Evolutionary conservation across 1,284 basidiomycete genomes (phyloP), one percentile per base, ranked within the genome.

Genomic region (Puccinia coronata): DNA sequence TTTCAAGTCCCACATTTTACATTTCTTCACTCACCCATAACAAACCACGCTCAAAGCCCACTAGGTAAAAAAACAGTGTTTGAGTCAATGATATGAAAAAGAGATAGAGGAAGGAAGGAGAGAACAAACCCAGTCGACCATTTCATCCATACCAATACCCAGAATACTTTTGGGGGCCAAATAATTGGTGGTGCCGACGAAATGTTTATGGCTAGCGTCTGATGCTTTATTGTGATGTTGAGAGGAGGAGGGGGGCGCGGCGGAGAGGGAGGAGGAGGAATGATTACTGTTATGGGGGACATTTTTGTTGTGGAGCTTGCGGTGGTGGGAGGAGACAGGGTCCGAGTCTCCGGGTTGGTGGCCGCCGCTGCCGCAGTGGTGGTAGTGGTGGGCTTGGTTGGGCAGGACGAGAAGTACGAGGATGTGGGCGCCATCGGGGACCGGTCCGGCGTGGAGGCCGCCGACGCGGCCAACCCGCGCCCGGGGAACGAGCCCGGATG

Each of bases 31-130:
- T 51, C 25, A 84, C 88, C 99, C 96, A 87, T 99, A 99, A 41
- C 95, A 92, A 84, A 99, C 97, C 65, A 98, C 95, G 82, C 97
- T 97, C 49, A 99, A 90, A 18, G 97, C 97, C 97, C 97, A 99
- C 88, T 87, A 81, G n/a, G 20, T 53, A 78, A 36, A 8, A 51
- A 53, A 51, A 72, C 51, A 16, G n/a, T 1, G 28, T n/a, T 20
- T 34, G 28, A 72, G 61, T 36, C 28, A 51, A 31, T 31, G 28
- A 47, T 47, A 34, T 49, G 11, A 51, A 47, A 8, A 4, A 51
- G 9, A 39, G 71, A 71, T 18, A 72, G 39, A 8, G 28, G n/a
- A n/a, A 39, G n/a, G 20, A 23, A 72, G 83, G 59, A 77, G 36
- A 86, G 84, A 31, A 87, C 90, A 79, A 83, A 95, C 93, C 95